Evolutionary conservation across 495 filamentous ascomycete species (phyloP).

Genomic region (Penicillium paradoxum): DNA sequence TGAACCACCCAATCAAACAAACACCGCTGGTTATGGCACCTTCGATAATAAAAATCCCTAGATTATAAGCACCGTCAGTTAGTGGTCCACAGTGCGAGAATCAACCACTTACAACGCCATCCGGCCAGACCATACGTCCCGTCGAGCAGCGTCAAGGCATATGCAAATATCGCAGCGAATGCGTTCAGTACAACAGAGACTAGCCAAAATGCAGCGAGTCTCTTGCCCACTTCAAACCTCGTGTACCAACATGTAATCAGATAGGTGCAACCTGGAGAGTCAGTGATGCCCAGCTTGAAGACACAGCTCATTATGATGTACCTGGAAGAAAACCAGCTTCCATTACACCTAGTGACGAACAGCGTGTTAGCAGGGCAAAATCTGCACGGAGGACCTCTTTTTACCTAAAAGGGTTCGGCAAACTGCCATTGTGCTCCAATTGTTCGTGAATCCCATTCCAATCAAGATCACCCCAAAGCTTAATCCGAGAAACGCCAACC

Average conservation of each 20-base stretch:
- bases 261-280: neutral
- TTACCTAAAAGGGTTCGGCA: neutral
- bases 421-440: neutral
- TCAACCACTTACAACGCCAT: neutral
- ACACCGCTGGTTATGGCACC: neutral
- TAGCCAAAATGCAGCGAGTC: neutral
- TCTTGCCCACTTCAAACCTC: neutral
- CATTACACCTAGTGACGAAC: neutral
- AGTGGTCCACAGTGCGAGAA: neutral
- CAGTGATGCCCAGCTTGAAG: neutral
- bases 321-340: neutral
- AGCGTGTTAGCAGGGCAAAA: neutral
- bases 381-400: neutral
- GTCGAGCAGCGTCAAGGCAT: neutral
- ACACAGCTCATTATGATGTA: neutral
- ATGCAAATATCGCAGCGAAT: neutral
- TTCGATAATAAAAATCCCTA: constrained; percentile 1
- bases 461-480: constrained; percentile 1
- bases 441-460: neutral
- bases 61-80: neutral
- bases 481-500: neutral
- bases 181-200: neutral
- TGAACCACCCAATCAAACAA: neutral
- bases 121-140: neutral
- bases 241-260: constrained; percentile 2